These are phyloP conservation scores for Didymella pomorum DNA, from an alignment of 2,329 filamentous ascomycete species.

Conservation along the genomic window DNA sequence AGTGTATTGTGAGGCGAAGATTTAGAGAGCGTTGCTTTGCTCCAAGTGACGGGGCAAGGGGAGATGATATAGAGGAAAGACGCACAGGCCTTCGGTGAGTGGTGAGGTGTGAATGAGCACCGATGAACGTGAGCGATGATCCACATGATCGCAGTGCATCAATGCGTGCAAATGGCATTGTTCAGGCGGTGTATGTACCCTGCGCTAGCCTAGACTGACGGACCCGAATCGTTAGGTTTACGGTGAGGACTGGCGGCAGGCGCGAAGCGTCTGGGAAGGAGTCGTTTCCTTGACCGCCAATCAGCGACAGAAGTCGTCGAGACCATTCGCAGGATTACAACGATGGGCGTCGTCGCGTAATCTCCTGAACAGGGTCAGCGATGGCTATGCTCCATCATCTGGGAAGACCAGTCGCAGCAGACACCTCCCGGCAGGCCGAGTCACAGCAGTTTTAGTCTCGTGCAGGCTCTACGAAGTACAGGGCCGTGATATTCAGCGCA, in stretches of 20 bases:
- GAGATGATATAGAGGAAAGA: not conserved
- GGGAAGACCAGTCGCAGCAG: no score
- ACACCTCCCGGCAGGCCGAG: no score
- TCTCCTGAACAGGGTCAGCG: not conserved
- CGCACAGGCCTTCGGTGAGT: not conserved
- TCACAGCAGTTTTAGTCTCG: no score
- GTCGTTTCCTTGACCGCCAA: not conserved
- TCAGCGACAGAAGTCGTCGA: not conserved
- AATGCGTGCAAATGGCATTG: not conserved
- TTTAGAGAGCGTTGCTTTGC: not conserved
- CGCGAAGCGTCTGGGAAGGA: not conserved
- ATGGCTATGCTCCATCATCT: no score
- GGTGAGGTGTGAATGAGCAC: not conserved
- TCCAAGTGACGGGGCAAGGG: not conserved
- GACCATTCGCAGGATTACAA: not conserved
- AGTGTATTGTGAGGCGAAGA: not conserved
- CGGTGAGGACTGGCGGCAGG: not conserved
- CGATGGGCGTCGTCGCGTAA: not conserved
- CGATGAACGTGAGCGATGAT: slow-evolving; percentile 10
- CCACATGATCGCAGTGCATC: no score
- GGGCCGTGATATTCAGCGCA: no score
- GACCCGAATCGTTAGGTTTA: not conserved
- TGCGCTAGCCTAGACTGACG: not conserved
- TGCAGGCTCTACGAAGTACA: no score
- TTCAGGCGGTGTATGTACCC: no score